Percentiles rank a stretch among this genome's conserved stretches.
These are phyloP conservation scores for Lophiostoma macrostomum DNA, from an alignment of 495 filamentous ascomycete genomes.

Conservation along the genomic window DNA sequence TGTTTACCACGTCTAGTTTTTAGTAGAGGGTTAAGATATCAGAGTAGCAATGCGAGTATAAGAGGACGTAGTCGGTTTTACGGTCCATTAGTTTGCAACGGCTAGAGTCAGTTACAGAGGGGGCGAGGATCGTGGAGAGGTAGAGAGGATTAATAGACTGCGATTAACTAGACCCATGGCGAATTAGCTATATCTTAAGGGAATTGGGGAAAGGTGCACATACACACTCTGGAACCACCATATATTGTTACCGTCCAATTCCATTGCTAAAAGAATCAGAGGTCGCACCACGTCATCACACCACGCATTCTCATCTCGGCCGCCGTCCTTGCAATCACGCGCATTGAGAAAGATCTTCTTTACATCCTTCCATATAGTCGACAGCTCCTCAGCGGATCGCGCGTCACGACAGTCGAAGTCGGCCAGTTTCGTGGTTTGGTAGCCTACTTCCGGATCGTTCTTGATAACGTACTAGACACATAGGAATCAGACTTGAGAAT, in stretches of 20 bases:
- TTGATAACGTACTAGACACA: slow-evolving; percentile 14
- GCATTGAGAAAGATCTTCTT: slow-evolving; percentile 25
- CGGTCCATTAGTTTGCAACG: slow-evolving; percentile 11
- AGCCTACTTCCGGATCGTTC: slow-evolving; percentile 12
- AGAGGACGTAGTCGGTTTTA: slow-evolving; percentile 24
- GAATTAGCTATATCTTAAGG: slow-evolving; percentile 12
- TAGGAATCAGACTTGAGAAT: slow-evolving; percentile 10
- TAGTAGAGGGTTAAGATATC: slow-evolving; percentile 19
- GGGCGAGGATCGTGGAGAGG: slow-evolving; percentile 13
- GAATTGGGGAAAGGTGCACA: slow-evolving; percentile 5
- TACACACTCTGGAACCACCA: slow-evolving; percentile 24
- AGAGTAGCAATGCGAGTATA: slow-evolving; percentile 14
- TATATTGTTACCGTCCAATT: slow-evolving; percentile 14
- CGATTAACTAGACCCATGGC: slow-evolving; percentile 6
- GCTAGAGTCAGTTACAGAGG: background rate
- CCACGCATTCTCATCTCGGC: slow-evolving; percentile 24
- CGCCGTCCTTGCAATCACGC: slow-evolving; percentile 14
- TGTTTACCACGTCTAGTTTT: slow-evolving; percentile 8
- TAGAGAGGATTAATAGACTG: slow-evolving; percentile 16
- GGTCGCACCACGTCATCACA: slow-evolving; percentile 19
- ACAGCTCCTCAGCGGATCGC: slow-evolving; percentile 12
- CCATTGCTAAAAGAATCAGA: slow-evolving; percentile 19
- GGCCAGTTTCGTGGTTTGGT: slow-evolving; percentile 23
- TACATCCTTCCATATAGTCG: slow-evolving; percentile 6
- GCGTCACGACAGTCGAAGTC: slow-evolving; percentile 8